Base-by-base conservation (phyloP, 352 stramenopile species). In the Phytopythium helicoides region DNA sequence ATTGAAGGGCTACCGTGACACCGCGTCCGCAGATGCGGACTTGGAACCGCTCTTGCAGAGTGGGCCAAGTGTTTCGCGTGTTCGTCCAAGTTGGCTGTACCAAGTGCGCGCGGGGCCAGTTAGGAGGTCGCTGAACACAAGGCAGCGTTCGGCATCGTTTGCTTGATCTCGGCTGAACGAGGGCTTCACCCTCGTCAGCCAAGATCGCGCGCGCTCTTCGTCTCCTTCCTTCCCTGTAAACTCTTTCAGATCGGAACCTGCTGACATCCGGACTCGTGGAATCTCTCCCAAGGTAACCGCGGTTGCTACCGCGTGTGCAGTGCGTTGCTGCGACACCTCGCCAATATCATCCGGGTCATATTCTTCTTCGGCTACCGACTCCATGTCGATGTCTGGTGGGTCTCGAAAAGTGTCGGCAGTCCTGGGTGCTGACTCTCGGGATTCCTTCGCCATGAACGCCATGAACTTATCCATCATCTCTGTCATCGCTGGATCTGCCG, bases 101-200 rank as follows among this genome's bases (percentile, higher is more conserved):
- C 38, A 60, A 18, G 50, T 38, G 8, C 19, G 45, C 3, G 46
- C 22, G 0, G 54, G 12, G 10, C 46, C 40, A 0, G 42, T 37
- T 3, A 58, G 31, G 11, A 58, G n/a, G 19, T 59, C 53, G 7
- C 37, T 33, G 1, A 57, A 47, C 0, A 38, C 33, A 4, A 57
- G 21, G 18, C 51, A 57, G 2, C 41, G 49, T 16, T 58, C 37
- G 1, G 26, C 38, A n/a, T 49, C 41, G 0, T 33, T 21, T 2
- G 34, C 42, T 48, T 52, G 41, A 41, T 58, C 52, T 9, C 42
- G 41, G 4, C 33, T 3, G 22, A 41, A 52, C 6, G 54, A n/a
- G 4, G 35, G 35, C 35, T n/a, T n/a, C n/a, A n/a, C n/a, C n/a
- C n/a, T n/a, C n/a, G n/a, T n/a, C n/a, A n/a, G n/a, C n/a, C n/a